A percentile compares a stretch with the other conserved stretches of the same genome.
Evolutionary conservation across 148 eudicot species (phyloP).

Genomic region (Rheum nobile): DNA sequence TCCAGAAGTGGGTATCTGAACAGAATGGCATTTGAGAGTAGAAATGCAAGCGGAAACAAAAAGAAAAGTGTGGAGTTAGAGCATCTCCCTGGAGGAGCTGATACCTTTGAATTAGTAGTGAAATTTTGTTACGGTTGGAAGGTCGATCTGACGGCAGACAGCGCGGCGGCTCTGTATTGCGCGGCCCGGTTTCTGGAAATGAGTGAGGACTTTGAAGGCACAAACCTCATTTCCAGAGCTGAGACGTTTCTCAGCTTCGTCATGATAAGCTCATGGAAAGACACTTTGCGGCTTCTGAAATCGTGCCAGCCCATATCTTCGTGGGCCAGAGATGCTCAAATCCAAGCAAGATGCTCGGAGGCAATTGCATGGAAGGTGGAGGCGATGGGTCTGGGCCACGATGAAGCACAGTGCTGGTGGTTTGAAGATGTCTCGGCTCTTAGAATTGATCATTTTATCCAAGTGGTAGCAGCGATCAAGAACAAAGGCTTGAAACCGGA

Average conservation of each 20-base stretch:
- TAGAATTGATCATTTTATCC: constrained; percentile 41
- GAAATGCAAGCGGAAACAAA: constrained; percentile 16
- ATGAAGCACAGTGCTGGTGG: constrained; percentile 27
- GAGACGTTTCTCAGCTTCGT: constrained; percentile 61
- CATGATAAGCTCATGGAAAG: constrained; percentile 61
- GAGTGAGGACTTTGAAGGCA: constrained; percentile 62
- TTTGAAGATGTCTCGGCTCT: constrained; percentile 35
- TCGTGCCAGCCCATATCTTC: constrained; percentile 59
- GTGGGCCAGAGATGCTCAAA: constrained; percentile 66
- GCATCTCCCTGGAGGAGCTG: constrained; percentile 55
- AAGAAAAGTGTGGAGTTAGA: constrained; percentile 35
- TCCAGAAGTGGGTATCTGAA: constrained; percentile 39
- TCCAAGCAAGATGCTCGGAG: constrained; percentile 60
- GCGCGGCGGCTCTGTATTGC: constrained; percentile 48
- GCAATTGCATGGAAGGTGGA: constrained; percentile 44
- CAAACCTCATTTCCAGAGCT: constrained; percentile 47
- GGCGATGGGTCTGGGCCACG: constrained; percentile 2
- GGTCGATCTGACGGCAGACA: constrained; percentile 35
- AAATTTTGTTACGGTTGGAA: constrained; percentile 58
- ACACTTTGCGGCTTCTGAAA: constrained; percentile 44
- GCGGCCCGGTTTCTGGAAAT: constrained; percentile 61
- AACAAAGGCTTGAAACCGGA: constrained; percentile 26
- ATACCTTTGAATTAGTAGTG: constrained; percentile 35
- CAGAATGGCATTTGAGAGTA: constrained; percentile 21
- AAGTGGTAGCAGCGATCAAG: constrained; percentile 31